Conservation (phyloP, 1,284 basidiomycete species). For the Cerioporus squamosus region DNA sequence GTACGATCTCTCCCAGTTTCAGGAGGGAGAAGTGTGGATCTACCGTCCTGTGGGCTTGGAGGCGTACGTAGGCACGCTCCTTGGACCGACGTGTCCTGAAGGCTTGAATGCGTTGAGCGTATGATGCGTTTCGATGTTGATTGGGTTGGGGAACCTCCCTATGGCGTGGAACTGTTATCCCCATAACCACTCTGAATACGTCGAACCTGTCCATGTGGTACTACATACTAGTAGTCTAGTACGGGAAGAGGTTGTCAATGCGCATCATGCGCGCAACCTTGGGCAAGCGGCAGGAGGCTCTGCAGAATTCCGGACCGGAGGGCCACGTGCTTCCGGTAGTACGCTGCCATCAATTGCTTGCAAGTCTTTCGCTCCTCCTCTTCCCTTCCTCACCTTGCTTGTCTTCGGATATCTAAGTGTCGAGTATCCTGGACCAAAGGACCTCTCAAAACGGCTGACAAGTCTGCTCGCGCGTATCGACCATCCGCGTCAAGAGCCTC, state of each 20-base stretch:
- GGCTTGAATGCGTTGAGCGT: conserved; percentile 21
- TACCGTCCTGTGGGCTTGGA: conserved; percentile 43
- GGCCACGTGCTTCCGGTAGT: too few relatives aligned
- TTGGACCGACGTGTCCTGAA: conserved; percentile 30
- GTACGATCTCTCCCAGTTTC: conserved; percentile 38
- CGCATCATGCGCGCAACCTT: too few relatives aligned
- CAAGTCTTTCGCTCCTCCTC: not conserved
- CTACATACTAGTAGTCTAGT: too few relatives aligned
- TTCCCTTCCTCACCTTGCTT: not conserved
- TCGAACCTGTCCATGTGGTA: too few relatives aligned
- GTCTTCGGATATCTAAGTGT: not conserved
- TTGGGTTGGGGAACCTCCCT: too few relatives aligned
- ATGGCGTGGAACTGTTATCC: too few relatives aligned
- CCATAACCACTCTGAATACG: too few relatives aligned
- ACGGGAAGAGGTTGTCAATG: too few relatives aligned
- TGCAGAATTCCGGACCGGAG: too few relatives aligned
- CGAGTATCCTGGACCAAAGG: conserved; percentile 45
- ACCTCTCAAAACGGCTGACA: conserved; percentile 90
- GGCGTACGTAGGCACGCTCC: conserved; percentile 36
- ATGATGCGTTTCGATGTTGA: not conserved
- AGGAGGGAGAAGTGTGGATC: conserved; percentile 45
- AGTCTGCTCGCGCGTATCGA: conserved; percentile 78
- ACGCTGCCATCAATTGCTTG: too few relatives aligned
- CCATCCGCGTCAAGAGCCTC: conserved; percentile 59
- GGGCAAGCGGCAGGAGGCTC: too few relatives aligned